phyloP scores from a whole-genome alignment of 495 filamentous ascomycete species.

The Talaromyces proteolyticus region DNA sequence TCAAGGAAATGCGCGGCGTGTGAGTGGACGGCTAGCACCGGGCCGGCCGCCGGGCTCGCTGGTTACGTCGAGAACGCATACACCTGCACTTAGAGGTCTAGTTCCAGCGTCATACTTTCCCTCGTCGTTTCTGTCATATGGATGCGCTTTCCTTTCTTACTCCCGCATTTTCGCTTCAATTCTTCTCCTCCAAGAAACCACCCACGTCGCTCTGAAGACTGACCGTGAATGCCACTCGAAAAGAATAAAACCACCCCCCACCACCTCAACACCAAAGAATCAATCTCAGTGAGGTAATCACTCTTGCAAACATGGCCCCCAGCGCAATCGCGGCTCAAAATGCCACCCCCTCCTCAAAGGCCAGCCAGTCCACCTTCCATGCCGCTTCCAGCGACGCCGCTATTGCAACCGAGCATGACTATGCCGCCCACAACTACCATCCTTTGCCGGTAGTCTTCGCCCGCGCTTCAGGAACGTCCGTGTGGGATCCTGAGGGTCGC shows the following conservation, averaged over 20 bases:
- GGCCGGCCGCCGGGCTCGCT: conserved; percentile 2
- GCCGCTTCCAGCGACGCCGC: conserved; percentile 72
- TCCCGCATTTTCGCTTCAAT: conserved; percentile 10
- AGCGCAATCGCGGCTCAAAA: conserved; percentile 22
- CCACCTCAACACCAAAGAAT: too few relatives aligned
- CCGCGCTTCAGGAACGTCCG: conserved; percentile 71
- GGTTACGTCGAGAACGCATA: conserved; percentile 18
- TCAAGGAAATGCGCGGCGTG: neutral
- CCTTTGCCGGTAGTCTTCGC: conserved; percentile 91
- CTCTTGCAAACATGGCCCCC: conserved; percentile 31
- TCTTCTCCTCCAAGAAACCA: conserved; percentile 4
- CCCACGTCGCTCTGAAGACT: too few relatives aligned
- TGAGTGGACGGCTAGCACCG: neutral
- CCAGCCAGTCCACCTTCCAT: conserved; percentile 61
- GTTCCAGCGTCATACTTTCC: conserved; percentile 13
- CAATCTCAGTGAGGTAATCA: neutral
- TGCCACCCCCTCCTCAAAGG: conserved; percentile 22
- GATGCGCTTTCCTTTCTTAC: conserved; percentile 6
- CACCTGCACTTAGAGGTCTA: conserved; percentile 68
- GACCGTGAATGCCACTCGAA: too few relatives aligned
- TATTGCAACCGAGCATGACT: conserved; percentile 73
- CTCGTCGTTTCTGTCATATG: conserved; percentile 1
- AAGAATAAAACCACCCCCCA: too few relatives aligned
- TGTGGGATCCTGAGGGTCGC: conserved; percentile 97
- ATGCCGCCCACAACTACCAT: conserved; percentile 98